Base-by-base conservation (phyloP, 495 filamentous ascomycete genomes). In the Penicillium nucicola region DNA sequence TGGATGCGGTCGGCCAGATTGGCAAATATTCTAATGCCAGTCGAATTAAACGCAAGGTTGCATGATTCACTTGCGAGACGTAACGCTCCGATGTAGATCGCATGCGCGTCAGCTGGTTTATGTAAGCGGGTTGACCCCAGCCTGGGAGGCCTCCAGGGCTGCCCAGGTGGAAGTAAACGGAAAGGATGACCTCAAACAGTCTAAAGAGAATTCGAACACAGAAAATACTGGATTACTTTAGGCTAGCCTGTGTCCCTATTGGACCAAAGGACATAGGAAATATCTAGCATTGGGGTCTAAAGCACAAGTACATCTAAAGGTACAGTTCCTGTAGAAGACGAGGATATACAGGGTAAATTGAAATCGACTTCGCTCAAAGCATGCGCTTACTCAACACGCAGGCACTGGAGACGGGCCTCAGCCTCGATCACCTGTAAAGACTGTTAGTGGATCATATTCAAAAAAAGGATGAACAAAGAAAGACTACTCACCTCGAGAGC, bases 401-500 rank as follows among this genome's bases (percentile, higher is more conserved):
- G 63, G 59, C 74, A 76, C 60, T 77, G 74, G 40, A 77, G 69
- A 9, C 74, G 72, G 28, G 74, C 74, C 54, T 77, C 73, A 15
- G 73, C 74, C 59, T 76, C 73, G 40, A 77, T 77, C 13, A 77
- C 75, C 75, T 76, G 50, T 38, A 37, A 13, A 43, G 18, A 32
- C 33, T 15, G 52, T 71, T 55, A 71, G 63, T 48, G 5, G 45
- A 53, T 37, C 8, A 33, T 36, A 19, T 19, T 20, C 22, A 35
- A 32, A 36, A 14, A 35, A 36, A 25, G 8, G 4, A 34, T 8
- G 9, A 19, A 31, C 25, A 35, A 20, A 20, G 11, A 47, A 20
- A 11, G 45, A 11, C 4, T 49, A 57, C 84, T 82, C 71, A 96
- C 93, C 66, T 97, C 93, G 56, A 98, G 74, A 61, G 93, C 93